Percentiles rank a stretch among this genome's conserved stretches.
Evolutionary conservation across 495 filamentous ascomycete genomes (phyloP).

Genomic region (Glarea lozoyensis): DNA sequence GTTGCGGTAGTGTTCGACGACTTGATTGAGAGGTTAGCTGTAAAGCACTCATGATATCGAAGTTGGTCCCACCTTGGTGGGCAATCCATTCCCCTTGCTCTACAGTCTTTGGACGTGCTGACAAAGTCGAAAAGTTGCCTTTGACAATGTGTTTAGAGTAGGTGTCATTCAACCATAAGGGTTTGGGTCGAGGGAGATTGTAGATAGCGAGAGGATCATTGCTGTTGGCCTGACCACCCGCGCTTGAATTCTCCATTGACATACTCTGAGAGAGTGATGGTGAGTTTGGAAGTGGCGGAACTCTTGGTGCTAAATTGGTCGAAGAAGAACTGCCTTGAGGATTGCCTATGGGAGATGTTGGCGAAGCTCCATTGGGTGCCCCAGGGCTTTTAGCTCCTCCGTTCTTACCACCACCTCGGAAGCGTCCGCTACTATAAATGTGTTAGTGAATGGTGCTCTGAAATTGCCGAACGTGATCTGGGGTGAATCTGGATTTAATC

Average conservation of each 20-base stretch:
- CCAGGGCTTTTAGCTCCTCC: constrained; percentile 29
- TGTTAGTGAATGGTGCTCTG: too few relatives aligned
- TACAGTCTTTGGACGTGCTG: constrained; percentile 78
- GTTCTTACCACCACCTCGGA: constrained; percentile 40
- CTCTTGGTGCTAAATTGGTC: constrained; percentile 38
- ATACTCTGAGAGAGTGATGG: constrained; percentile 44
- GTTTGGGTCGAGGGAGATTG: constrained; percentile 40
- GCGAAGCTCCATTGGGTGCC: constrained; percentile 36
- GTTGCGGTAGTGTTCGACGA: constrained; percentile 84
- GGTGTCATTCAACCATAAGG: constrained; percentile 62
- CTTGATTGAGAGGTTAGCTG: constrained; percentile 29
- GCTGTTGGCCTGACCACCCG: constrained; percentile 33
- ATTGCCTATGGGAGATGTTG: constrained; percentile 30
- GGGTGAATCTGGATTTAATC: too few relatives aligned
- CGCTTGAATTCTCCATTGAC: constrained; percentile 33
- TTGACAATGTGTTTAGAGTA: constrained; percentile 83
- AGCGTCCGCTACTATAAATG: constrained; percentile 19
- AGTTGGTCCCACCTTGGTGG: constrained; percentile 75
- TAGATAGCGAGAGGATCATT: constrained; percentile 36
- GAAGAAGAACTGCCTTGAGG: constrained; percentile 36
- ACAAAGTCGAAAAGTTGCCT: constrained; percentile 93
- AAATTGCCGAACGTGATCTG: too few relatives aligned
- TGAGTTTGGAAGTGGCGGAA: constrained; percentile 50
- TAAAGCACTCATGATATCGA: not conserved
- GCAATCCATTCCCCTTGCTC: constrained; percentile 91